Evolutionary conservation across 257 asterid species (phyloP), one percentile per base, ranked within the genome.

Genomic region (Thymus mandschuricus): DNA sequence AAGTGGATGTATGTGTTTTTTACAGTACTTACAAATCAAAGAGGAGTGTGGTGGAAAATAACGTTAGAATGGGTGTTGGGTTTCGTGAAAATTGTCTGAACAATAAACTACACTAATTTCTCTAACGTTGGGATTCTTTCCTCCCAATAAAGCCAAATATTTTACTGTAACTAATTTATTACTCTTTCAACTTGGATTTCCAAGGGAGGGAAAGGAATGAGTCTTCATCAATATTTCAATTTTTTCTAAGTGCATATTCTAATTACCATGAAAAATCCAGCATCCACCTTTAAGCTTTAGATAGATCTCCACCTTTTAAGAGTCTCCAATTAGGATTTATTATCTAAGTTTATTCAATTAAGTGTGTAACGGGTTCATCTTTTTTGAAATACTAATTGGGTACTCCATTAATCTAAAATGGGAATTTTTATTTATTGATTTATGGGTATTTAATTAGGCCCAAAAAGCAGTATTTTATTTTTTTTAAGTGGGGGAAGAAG

Each of bases 31-130:
- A 46, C 49, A 15, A 6, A 59, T 48, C 29, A 4, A 60, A 2
- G 9, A 13, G 49, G 13, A 69, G 73, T 46, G 62, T 60, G 64
- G 72, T 35, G 64, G 60, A 73, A 64, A 72, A 77, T 78, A 73
- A 73, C 82, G 82, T 78, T 78, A 52, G 35, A 48, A 40, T 3
- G 13, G n/a, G 29, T 52, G 73, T 72, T 2, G 78, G 81, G 71
- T n/a, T 46, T 61, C 40, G 72, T 63, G 54, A 57, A 57, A 61
- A 65, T n/a, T 74, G 73, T 74, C 68, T 27, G 33, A 61, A 73
- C 40, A 57, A 35, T 43, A 64, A 63, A 48, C 33, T 0, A 38
- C 8, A 49, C 55, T 4, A 49, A 13, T 21, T 51, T 50, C 56
- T 13, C 29, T 65, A 71, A 66, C 74, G 74, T 66, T 77, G 55